Conservation (phyloP, 164 flowering plant genomes). For the Litsea cubeba region DNA sequence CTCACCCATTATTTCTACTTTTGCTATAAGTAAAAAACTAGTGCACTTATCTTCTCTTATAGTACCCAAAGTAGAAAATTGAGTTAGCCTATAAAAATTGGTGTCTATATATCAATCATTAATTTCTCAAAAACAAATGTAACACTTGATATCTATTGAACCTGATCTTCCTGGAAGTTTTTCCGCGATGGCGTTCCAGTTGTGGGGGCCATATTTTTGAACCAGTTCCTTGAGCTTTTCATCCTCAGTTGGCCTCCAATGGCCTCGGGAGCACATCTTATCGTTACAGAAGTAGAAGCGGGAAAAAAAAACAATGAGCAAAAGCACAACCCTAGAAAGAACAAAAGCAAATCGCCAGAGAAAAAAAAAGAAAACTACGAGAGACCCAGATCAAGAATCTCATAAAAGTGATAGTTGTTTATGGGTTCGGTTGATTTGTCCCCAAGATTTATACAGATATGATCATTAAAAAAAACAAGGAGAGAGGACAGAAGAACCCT, state of each 20-base stretch:
- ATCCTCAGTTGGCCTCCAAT: slow-evolving; percentile 75
- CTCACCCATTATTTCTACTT: not conserved
- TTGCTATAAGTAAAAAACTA: not conserved
- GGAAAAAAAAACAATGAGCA: not conserved
- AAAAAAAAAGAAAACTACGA: not conserved
- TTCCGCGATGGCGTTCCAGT: slow-evolving; percentile 74
- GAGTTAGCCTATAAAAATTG: not conserved
- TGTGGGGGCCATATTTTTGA: slow-evolving; percentile 61
- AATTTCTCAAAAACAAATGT: not conserved
- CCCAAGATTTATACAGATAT: not conserved
- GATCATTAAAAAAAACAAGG: not conserved
- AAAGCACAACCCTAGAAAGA: not conserved
- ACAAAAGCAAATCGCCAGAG: not conserved
- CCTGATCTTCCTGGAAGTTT: slow-evolving; percentile 78
- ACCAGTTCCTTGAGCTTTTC: slow-evolving; percentile 59
- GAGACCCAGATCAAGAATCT: not conserved
- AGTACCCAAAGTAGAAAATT: not conserved
- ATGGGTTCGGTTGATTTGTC: not conserved
- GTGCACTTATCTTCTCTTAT: not conserved
- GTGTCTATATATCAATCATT: too few species aligned
- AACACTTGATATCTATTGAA: slow-evolving; percentile 7
- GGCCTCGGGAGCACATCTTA: slow-evolving; percentile 63
- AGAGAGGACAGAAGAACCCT: not conserved
- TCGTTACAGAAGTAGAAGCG: not conserved
- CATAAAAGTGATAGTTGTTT: not conserved